phyloP scores from a whole-genome alignment of 2,329 filamentous ascomycete genomes.

The Sporothrix pallida region DNA sequence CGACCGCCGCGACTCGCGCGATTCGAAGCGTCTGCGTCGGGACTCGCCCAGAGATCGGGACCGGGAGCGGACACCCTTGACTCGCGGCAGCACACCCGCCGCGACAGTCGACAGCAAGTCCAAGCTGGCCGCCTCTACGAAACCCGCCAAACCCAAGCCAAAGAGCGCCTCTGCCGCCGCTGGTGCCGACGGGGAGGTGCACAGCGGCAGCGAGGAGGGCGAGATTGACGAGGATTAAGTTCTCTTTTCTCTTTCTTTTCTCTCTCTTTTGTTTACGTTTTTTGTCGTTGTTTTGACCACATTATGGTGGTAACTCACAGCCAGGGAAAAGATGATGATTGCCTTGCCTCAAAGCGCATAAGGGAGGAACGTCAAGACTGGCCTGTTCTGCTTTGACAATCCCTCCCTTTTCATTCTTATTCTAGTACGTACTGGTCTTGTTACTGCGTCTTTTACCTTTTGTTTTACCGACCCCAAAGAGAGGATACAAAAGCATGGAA shows the following conservation, averaged over 20 bases:
- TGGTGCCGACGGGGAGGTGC: constrained; percentile 57
- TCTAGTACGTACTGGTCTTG: constrained; percentile 45
- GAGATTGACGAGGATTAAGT: constrained; percentile 85
- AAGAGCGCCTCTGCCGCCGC: constrained; percentile 54
- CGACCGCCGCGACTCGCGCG: constrained; percentile 68
- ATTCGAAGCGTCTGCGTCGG: constrained; percentile 59
- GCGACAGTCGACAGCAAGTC: not conserved
- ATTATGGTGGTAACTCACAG: constrained; percentile 21
- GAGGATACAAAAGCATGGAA: not conserved
- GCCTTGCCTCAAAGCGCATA: not conserved
- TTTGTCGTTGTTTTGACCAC: not conserved
- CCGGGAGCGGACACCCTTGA: constrained; percentile 10
- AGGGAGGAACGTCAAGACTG: no score
- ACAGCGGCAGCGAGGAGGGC: constrained; percentile 93
- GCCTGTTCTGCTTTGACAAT: not conserved
- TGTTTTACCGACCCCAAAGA: not conserved
- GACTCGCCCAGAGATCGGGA: constrained; percentile 2
- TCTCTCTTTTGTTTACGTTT: not conserved
- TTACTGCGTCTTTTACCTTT: not conserved
- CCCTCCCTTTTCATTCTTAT: constrained; percentile 1
- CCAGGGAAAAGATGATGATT: not conserved
- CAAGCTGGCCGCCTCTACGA: not conserved
- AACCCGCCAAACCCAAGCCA: constrained; percentile 45
- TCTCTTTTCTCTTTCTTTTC: constrained; percentile 9
- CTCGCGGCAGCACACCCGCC: constrained; percentile 38